Base-by-base conservation (phyloP, 345 rosid species). In the Rhodamnia rubescens region DNA sequence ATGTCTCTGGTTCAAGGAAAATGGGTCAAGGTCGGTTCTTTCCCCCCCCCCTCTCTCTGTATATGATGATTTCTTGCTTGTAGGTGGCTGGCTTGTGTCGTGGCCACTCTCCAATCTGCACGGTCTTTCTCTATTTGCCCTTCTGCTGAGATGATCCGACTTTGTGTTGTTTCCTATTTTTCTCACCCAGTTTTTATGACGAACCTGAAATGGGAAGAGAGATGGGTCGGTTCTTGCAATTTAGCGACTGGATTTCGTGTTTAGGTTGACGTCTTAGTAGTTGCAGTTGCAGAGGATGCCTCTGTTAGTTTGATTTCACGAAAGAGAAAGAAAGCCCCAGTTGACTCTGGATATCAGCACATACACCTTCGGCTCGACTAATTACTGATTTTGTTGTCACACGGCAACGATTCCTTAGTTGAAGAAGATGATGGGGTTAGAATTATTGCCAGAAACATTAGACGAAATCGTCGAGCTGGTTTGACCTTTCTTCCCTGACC, bases 1-100 rank as follows among this genome's bases (percentile, higher is more conserved):
- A 83, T 93, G 93, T 89, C 94, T 87, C 86, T 84, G 32, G 83
- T 84, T 61, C 84, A 88, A 89, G 96, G 94, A 85, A 92, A 91
- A 85, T 95, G 98, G 98, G 83, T 92, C 89, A 91, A 94, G 98
- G 97, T 93, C 58, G 49, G 78, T 69, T 18, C 18, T 26, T 64
- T 18, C 9, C 12, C 18, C 6, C 47, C 15, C 20, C 11, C 75
- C 21, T 29, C 75, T 9, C 54, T 36, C 1, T 9, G 47, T 18
- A 18, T 69, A 3, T 20, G 80, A 36, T 36, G 80, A 36, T 36
- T 36, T 18, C 78, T 64, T 18, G 78, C 42, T 64, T 32, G 78
- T 64, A 16, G 24, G 78, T 18, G 78, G 44, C 44, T 9, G 80
- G 47, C 80, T 9, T 69, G 13, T 9, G 78, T 36, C 78, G 78